These are phyloP conservation scores for Serendipita sp. DNA, from an alignment of 768 basidiomycete species.

Conservation along the genomic window DNA sequence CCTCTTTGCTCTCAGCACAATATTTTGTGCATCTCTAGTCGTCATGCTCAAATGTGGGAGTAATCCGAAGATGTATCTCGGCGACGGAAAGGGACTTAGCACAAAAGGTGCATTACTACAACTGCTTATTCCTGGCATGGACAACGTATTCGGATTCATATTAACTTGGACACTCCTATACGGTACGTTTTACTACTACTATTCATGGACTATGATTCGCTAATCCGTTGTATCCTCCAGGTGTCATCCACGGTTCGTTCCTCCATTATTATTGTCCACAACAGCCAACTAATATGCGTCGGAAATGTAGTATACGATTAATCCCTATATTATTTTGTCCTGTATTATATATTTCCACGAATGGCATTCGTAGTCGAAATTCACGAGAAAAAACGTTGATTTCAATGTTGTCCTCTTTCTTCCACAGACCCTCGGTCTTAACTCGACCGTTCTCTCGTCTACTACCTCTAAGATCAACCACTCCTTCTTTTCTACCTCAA, in stretches of 20 bases:
- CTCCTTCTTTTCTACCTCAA: neutral
- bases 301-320: neutral
- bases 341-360: neutral
- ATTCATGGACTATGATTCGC: neutral
- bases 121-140: slow-evolving; percentile 70
- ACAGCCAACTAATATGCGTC: neutral
- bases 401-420: slow-evolving; percentile 10
- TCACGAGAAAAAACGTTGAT: neutral
- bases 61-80: slow-evolving; percentile 40
- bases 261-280: neutral
- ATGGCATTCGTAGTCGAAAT: neutral
- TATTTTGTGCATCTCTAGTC: slow-evolving; percentile 50
- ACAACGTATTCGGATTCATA: slow-evolving; percentile 80
- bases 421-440: slow-evolving; percentile 7
- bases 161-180: slow-evolving; percentile 84
- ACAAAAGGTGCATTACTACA: slow-evolving; percentile 43
- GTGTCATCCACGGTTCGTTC: slow-evolving; percentile 4
- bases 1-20: slow-evolving; percentile 50
- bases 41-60: slow-evolving; percentile 56
- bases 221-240: neutral
- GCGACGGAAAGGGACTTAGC: neutral
- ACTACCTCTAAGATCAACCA: neutral
- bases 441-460: neutral
- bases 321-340: neutral
- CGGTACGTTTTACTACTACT: slow-evolving; percentile 32